Evolutionary conservation across 2,329 filamentous ascomycete species (phyloP).

Genomic region (Fusarium cyanostomum): DNA sequence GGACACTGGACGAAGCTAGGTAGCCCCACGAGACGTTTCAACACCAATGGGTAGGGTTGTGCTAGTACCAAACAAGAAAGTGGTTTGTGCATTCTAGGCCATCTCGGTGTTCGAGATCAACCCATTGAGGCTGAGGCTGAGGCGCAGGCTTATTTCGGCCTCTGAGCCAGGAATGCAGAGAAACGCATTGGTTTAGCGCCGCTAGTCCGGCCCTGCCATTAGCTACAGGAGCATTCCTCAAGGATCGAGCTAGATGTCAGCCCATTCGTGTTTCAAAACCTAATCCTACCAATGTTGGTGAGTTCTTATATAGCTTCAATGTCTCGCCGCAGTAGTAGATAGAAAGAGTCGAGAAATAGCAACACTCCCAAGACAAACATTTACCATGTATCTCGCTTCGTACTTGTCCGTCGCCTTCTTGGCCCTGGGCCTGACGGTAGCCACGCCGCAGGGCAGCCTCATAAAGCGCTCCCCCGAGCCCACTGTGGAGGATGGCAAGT

Average conservation of each 20-base stretch:
- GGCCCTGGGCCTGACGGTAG: conserved; percentile 21
- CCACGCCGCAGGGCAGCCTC: conserved; percentile 6
- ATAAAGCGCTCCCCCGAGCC: conserved; percentile 33
- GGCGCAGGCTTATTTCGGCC: too few species aligned
- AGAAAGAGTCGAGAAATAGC: background rate
- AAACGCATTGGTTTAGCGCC: background rate
- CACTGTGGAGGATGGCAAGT: conserved; percentile 28
- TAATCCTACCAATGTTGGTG: conserved; percentile 8
- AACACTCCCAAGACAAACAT: background rate
- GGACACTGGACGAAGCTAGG: too few species aligned
- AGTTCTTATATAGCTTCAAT: conserved; percentile 5
- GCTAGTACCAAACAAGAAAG: too few species aligned
- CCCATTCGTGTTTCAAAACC: background rate
- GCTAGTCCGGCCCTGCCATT: conserved; percentile 12
- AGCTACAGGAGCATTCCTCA: conserved; percentile 16
- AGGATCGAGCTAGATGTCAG: conserved; percentile 12
- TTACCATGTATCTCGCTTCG: conserved; percentile 29
- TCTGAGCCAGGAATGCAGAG: conserved; percentile 28
- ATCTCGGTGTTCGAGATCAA: too few species aligned
- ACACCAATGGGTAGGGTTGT: too few species aligned
- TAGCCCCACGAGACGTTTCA: too few species aligned
- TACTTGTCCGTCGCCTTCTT: conserved; percentile 25
- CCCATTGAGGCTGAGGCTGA: too few species aligned
- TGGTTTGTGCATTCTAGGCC: too few species aligned
- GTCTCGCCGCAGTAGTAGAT: background rate